Evolutionary conservation across 805 yeast genomes (phyloP).

Genomic region (Ogataea methylovora): DNA sequence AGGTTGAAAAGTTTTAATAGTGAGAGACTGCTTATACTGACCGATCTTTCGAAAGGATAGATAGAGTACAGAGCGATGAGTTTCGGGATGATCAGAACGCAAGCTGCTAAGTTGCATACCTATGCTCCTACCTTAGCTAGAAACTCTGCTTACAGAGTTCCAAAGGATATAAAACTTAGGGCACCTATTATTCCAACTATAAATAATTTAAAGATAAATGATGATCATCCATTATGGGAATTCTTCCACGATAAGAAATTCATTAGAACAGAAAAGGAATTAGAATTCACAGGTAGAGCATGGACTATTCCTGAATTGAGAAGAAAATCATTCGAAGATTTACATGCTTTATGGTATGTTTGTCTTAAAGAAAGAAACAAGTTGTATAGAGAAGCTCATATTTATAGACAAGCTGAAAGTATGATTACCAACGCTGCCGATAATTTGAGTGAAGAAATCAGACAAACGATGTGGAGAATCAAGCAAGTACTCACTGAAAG

Average conservation of each 20-base stretch:
- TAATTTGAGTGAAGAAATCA: slow-evolving; percentile 32
- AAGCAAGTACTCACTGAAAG: slow-evolving; percentile 86
- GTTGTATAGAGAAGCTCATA: slow-evolving; percentile 65
- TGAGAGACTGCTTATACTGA: too few relatives aligned
- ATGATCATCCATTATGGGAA: slow-evolving; percentile 93
- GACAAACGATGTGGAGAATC: slow-evolving; percentile 68
- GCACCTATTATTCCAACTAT: slow-evolving; percentile 83
- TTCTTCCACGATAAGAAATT: slow-evolving; percentile 65
- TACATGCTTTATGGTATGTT: slow-evolving; percentile 87
- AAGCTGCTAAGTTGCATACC: slow-evolving; percentile 26
- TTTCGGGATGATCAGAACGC: slow-evolving; percentile 10
- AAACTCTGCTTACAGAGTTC: slow-evolving; percentile 26
- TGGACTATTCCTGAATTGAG: slow-evolving; percentile 90
- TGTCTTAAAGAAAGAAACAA: slow-evolving; percentile 78
- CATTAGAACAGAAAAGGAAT: slow-evolving; percentile 49
- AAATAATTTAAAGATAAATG: slow-evolving; percentile 61
- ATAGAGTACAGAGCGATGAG: too few relatives aligned
- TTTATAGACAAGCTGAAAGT: slow-evolving; percentile 35
- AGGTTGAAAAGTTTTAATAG: too few relatives aligned
- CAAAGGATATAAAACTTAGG: slow-evolving; percentile 47
- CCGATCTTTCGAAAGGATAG: too few relatives aligned
- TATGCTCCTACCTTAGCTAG: slow-evolving; percentile 22
- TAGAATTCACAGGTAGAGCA: slow-evolving; percentile 53
- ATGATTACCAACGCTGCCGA: slow-evolving; percentile 10
- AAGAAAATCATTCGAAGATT: slow-evolving; percentile 83